Base-by-base conservation (phyloP, 1,139 yeast genomes). In the Yamadazyma blattariae region DNA sequence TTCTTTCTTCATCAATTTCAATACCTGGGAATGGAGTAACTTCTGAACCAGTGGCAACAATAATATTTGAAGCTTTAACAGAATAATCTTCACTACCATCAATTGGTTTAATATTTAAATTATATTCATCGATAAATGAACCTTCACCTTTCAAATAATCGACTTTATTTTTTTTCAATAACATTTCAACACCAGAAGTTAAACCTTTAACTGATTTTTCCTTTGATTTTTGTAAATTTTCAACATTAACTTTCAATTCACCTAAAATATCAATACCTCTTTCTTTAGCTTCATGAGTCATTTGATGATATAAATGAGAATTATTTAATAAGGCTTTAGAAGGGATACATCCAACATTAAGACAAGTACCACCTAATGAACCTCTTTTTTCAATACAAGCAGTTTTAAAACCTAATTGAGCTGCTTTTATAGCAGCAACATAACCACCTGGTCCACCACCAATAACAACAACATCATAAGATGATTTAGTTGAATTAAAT, bases 401-500 rank as follows among this genome's bases (percentile, higher is more conserved):
- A 39, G 97, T 88, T 64, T 89, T 82, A 51, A 76, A 74, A 26
- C 97, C 97, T 44, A 89, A 74, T 71, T 94, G 99, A 35, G 98
- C 98, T 40, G 97, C 97, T 67, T 88, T 90, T 62, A 94, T 94
- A 56, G 99, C 98, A 39, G 97, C 97, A 50, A 94, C 95, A 58
- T 86, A 86, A 45, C 99, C 99, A 64, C 97, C 99, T 48, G 99
- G 99, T 40, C 99, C 99, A 54, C 97, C 98, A 50, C 99, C 99
- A 57, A 94, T 85, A 50, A 94, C 88, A 38, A 90, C 95, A 40
- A 90, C 79, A 56, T 92, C 98, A 60, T 87, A 94, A 17, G 19
- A 17, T 20, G 30, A 31, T 28, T 86, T 67, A 42, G 63, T 46
- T 14, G 71, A 64, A 34, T 61, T 64, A 44, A 46, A 60, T 59